phyloP scores from a whole-genome alignment of 2,329 filamentous ascomycete genomes.

The Diaporthe sp. region DNA sequence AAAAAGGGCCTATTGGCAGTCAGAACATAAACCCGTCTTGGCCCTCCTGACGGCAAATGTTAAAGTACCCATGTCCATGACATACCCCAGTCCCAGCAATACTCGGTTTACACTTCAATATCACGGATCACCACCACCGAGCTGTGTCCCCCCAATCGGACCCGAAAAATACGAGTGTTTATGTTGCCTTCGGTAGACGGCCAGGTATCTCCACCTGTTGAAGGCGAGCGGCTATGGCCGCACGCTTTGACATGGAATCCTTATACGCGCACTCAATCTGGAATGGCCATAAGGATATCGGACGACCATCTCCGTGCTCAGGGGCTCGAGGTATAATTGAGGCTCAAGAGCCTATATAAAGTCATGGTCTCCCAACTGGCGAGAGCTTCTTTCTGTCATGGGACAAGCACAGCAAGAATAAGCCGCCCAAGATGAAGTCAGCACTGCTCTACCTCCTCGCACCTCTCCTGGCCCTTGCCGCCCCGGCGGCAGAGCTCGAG shows the following conservation, averaged over 20 bases:
- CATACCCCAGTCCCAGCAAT: slow-evolving; percentile 15
- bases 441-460: slow-evolving; percentile 52
- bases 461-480: slow-evolving; percentile 46
- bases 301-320: slow-evolving; percentile 22
- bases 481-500: slow-evolving; percentile 47
- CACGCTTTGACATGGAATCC: background rate
- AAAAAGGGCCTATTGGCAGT: slow-evolving; percentile 25
- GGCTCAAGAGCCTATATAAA: background rate
- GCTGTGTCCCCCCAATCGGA: background rate
- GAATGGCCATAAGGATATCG: background rate
- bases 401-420: background rate
- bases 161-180: background rate
- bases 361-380: background rate
- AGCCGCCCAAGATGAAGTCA: slow-evolving; percentile 46
- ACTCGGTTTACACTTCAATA: slow-evolving; percentile 17
- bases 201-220: slow-evolving; percentile 13
- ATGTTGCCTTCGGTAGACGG: background rate
- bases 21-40: slow-evolving; percentile 19
- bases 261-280: background rate
- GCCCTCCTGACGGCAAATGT: slow-evolving; percentile 4
- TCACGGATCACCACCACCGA: slow-evolving; percentile 24
- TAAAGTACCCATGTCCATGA: slow-evolving; percentile 20
- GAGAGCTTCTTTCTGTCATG: background rate
- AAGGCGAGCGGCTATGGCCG: background rate
- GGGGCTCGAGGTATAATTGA: background rate